Percentiles rank a stretch among this genome's conserved stretches.
phyloP scores from a whole-genome alignment of 1,284 basidiomycete genomes.

The Hymenochaete sp. region DNA sequence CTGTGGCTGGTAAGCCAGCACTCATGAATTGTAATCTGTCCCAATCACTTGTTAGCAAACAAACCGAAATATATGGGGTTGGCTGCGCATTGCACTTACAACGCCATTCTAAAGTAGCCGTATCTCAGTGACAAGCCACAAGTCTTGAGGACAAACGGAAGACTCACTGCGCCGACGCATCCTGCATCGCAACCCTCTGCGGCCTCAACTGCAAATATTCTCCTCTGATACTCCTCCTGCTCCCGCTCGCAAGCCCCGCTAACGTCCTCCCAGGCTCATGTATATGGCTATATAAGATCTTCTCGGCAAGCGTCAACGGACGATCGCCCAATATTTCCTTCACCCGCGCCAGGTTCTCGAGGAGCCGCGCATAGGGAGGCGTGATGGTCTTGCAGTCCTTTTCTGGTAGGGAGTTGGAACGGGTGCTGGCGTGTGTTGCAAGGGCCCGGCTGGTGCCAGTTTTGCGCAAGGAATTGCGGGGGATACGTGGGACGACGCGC shows the following conservation, averaged over 20 bases:
- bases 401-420: slow-evolving; percentile 37
- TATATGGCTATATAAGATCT: slow-evolving; percentile 95
- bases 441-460: slow-evolving; percentile 27
- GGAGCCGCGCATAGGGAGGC: slow-evolving; percentile 79
- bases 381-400: slow-evolving; percentile 77
- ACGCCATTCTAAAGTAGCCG: slow-evolving; percentile 51
- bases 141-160: not conserved
- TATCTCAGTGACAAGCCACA: not conserved
- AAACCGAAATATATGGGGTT: too few species aligned
- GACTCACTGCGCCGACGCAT: slow-evolving; percentile 91
- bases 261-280: slow-evolving; percentile 71
- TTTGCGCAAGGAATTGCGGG: slow-evolving; percentile 15
- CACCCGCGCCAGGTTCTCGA: slow-evolving; percentile 69
- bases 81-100: too few species aligned
- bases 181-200: slow-evolving; percentile 97
- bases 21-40: slow-evolving; percentile 96
- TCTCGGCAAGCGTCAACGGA: slow-evolving; percentile 90
- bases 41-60: too few species aligned
- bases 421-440: slow-evolving; percentile 53
- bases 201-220: slow-evolving; percentile 89
- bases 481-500: slow-evolving; percentile 17
- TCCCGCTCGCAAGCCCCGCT: slow-evolving; percentile 40
- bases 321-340: slow-evolving; percentile 59
- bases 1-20: slow-evolving; percentile 77
- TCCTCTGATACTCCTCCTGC: slow-evolving; percentile 53